Conservation (phyloP, 768 basidiomycete genomes). For the Termitomyces sp. region DNA sequence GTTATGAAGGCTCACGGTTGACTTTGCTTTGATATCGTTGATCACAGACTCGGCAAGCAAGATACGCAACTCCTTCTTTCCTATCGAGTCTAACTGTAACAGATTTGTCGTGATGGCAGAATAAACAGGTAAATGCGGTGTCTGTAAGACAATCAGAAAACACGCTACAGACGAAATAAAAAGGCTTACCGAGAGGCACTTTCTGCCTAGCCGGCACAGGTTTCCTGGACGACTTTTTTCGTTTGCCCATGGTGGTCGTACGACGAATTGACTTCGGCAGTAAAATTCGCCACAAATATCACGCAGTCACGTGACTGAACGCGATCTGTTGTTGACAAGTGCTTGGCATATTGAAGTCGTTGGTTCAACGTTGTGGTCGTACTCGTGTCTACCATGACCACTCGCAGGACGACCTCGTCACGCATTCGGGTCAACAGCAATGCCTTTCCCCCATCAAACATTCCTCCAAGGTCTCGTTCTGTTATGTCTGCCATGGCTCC, state of each 20-base stretch:
- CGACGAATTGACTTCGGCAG: background rate
- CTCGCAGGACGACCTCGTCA: slow-evolving; percentile 51
- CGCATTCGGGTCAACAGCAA: slow-evolving; percentile 34
- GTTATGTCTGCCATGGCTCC: slow-evolving; percentile 38
- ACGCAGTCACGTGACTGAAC: slow-evolving; percentile 27
- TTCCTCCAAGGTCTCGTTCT: slow-evolving; percentile 40
- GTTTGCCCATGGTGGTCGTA: slow-evolving; percentile 65
- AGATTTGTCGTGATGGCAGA: slow-evolving; percentile 87
- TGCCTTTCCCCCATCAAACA: slow-evolving; percentile 18
- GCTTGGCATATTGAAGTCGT: slow-evolving; percentile 4
- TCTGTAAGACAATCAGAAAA: slow-evolving; percentile 35
- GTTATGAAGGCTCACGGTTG: slow-evolving; percentile 50
- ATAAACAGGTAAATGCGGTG: slow-evolving; percentile 79
- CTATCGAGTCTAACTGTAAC: slow-evolving; percentile 81
- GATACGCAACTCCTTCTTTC: slow-evolving; percentile 77
- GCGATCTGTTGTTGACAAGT: slow-evolving; percentile 16
- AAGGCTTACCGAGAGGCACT: slow-evolving; percentile 63
- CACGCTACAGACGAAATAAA: background rate
- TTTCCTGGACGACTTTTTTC: slow-evolving; percentile 85
- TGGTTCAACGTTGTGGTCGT: background rate
- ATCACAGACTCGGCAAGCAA: slow-evolving; percentile 81
- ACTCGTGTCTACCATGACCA: slow-evolving; percentile 41
- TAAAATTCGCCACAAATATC: slow-evolving; percentile 3
- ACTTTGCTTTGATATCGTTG: slow-evolving; percentile 86
- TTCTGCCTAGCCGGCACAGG: slow-evolving; percentile 61